phyloP scores from a whole-genome alignment of 2,329 filamentous ascomycete species.

The Pseudogymnoascus destructans region DNA sequence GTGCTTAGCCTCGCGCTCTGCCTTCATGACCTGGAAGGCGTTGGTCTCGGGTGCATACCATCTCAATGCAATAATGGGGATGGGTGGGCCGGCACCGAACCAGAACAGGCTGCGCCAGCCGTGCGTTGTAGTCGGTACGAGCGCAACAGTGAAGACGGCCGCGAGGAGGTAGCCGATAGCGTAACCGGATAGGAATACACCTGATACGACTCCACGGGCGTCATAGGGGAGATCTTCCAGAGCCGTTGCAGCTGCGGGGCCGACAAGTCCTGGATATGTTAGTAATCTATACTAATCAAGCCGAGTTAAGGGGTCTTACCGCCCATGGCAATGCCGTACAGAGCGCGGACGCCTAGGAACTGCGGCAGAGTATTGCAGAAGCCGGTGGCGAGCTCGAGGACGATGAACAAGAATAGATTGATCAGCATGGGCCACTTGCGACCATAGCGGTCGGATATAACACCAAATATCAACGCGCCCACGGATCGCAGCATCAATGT shows the following conservation, averaged over 20 bases:
- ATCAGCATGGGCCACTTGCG: constrained; percentile 58
- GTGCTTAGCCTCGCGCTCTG: constrained; percentile 44
- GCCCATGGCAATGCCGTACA: constrained; percentile 73
- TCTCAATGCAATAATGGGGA: constrained; percentile 65
- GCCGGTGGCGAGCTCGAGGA: constrained; percentile 44
- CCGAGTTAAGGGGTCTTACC: constrained; percentile 29
- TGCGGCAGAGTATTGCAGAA: constrained; percentile 18
- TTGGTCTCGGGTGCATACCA: constrained; percentile 65
- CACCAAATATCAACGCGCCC: constrained; percentile 37
- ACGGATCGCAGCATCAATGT: constrained; percentile 25
- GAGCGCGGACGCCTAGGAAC: constrained; percentile 58
- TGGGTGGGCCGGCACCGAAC: constrained; percentile 69
- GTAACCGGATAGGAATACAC: constrained; percentile 21
- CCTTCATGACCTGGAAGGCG: constrained; percentile 53
- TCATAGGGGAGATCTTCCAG: constrained; percentile 41
- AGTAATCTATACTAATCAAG: background rate
- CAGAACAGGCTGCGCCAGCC: constrained; percentile 73
- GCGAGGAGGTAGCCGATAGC: constrained; percentile 21
- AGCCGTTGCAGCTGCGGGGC: constrained; percentile 64
- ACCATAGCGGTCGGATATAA: constrained; percentile 39
- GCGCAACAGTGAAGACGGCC: constrained; percentile 43
- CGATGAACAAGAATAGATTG: constrained; percentile 57
- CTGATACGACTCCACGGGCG: constrained; percentile 21
- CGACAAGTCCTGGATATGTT: constrained; percentile 38
- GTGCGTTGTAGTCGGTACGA: constrained; percentile 61